These are phyloP conservation scores for Eucalyptus tenuipes DNA, from an alignment of 345 rosid species.

Conservation along the genomic window DNA sequence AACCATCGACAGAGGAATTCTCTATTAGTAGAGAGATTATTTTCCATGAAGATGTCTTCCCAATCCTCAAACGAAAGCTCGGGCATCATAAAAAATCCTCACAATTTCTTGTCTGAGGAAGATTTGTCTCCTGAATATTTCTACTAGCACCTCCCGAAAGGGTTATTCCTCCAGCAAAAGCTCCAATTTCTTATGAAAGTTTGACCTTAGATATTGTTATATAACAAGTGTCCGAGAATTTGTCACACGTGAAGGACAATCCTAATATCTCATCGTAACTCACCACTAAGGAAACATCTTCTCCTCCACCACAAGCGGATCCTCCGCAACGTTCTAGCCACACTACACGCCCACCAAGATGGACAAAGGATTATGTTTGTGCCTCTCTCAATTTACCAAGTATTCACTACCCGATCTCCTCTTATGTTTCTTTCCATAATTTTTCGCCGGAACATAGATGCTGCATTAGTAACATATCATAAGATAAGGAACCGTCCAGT, in stretches of 20 bases:
- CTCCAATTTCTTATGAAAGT: too few species aligned
- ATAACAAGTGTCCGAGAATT: too few species aligned
- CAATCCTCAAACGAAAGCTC: background rate
- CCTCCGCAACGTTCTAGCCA: accelerated
- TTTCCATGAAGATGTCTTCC: too few species aligned
- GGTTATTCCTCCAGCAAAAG: too few species aligned
- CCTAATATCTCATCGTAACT: background rate
- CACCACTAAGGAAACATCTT: too few species aligned
- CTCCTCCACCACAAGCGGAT: background rate
- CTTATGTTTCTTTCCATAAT: background rate
- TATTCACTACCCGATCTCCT: accelerated
- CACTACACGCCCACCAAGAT: accelerated
- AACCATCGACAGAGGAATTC: background rate
- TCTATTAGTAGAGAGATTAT: background rate
- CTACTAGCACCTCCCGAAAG: too few species aligned
- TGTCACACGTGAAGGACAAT: background rate
- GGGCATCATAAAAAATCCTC: background rate
- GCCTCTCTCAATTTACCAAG: background rate
- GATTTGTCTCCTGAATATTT: too few species aligned
- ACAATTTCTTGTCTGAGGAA: background rate
- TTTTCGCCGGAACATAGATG: background rate
- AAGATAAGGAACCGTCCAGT: background rate
- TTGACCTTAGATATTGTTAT: too few species aligned
- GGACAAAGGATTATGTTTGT: background rate
- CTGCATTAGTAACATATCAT: accelerated